phyloP scores from a whole-genome alignment of 305 asterid genomes.

The Solanum hybrid region DNA sequence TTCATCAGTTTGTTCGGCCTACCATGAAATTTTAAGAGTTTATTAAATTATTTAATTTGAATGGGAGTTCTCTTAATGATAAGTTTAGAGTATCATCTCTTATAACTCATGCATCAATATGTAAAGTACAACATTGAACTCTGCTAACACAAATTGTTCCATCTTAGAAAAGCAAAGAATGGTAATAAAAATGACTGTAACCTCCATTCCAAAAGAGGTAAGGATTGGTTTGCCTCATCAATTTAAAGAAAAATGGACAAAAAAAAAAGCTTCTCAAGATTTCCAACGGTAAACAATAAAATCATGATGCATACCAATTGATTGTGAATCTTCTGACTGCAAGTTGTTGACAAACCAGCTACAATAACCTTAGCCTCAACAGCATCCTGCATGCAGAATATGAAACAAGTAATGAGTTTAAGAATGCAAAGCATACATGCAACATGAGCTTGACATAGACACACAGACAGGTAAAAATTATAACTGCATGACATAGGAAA shows the following conservation, averaged over 20 bases:
- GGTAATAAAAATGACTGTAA: background rate
- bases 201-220: background rate
- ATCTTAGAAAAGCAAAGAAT: background rate
- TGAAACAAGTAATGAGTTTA: background rate
- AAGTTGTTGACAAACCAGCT: conserved; percentile 88
- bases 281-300: background rate
- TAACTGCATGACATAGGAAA: background rate
- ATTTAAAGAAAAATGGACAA: background rate
- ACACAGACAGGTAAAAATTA: background rate
- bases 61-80: background rate
- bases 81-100: background rate
- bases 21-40: background rate
- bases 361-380: conserved; percentile 71
- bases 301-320: conserved; percentile 51
- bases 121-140: background rate
- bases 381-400: conserved; percentile 39
- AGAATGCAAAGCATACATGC: background rate
- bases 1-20: background rate
- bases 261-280: background rate
- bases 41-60: background rate
- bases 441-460: background rate
- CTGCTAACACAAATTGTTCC: background rate
- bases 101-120: background rate
- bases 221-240: background rate
- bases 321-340: conserved; percentile 99